Conservation (phyloP, 164 flowering plant genomes). For the Buxus sempervirens region DNA sequence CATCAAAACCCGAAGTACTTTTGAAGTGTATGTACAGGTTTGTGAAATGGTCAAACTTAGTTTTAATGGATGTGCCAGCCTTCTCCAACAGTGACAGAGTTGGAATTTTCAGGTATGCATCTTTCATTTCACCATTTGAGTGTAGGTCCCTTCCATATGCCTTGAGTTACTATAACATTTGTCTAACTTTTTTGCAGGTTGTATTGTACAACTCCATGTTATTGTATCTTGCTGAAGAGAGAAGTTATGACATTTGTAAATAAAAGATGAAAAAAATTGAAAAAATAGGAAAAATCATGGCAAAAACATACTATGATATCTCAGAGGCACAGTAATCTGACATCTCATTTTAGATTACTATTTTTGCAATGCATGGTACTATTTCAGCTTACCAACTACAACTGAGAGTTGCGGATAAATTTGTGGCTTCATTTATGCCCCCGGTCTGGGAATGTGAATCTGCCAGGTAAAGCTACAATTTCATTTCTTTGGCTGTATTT, state of each 20-base stretch:
- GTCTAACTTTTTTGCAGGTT: slow-evolving; percentile 1
- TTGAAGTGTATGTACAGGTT: slow-evolving; percentile 3
- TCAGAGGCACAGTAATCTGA: not conserved
- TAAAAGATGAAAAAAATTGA: not conserved
- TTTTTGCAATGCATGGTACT: not conserved
- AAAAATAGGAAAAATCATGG: not conserved
- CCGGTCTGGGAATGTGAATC: too few relatives aligned
- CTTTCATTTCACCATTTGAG: not conserved
- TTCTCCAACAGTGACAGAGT: slow-evolving; percentile 1
- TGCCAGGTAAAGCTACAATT: too few relatives aligned
- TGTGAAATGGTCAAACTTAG: not conserved
- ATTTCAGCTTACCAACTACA: too few relatives aligned
- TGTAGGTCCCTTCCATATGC: not conserved
- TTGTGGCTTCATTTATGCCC: too few relatives aligned
- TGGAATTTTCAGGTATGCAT: slow-evolving; percentile 14
- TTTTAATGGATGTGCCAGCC: not conserved
- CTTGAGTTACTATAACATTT: not conserved
- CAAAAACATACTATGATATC: slow-evolving; percentile 1
- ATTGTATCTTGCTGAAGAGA: slow-evolving; percentile 1
- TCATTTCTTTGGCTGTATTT: too few relatives aligned
- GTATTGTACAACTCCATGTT: not conserved
- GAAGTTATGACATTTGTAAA: not conserved
- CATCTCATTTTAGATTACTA: too few relatives aligned
- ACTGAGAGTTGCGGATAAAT: too few relatives aligned
- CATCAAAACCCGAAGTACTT: not conserved